Base-by-base conservation (phyloP, 495 filamentous ascomycete species). In the Wilcoxina mikolae region DNA sequence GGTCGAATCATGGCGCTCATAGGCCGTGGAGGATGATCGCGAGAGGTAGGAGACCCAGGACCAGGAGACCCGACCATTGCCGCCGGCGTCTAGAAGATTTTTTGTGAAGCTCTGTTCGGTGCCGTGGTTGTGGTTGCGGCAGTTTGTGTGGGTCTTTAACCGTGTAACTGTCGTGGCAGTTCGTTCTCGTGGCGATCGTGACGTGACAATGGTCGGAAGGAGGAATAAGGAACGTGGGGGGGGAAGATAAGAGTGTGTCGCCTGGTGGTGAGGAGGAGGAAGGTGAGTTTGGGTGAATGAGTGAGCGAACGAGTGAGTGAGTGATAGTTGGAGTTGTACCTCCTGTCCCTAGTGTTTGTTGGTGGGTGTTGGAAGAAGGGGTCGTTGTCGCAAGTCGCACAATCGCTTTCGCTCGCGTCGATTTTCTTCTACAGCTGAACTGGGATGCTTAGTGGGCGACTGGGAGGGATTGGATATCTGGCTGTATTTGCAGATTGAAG, bases 1-100 rank as follows among this genome's bases (percentile, higher is more conserved):
- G 87, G 77, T 43, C 85, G 80, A 66, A 93, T 81, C 71, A 94
- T 78, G 61, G 82, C 85, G 70, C 87, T 94, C 78, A 89, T 74
- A 38, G 89, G 88, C 65, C 89, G 81, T 65, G 76, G 75, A 49
- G 77, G 69, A 53, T 52, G 49, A 22, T 38, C 28, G 33, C 33
- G 33, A 10, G 29, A 7, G 5, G 31, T 38, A 4, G 49, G 49
- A 17, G 49, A 38, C 49, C 24, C 23, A 27, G 24, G 24, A 26
- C 29, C 49, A n/a, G 49, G 49, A 38, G 49, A 52, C 49, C 49
- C 49, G 26, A 52, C 49, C 49, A 52, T 52, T 39, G 49, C 49
- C 49, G 49, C 49, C 29, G 49, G 28, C n/a, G 49, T 38, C n/a
- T 22, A 20, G 27, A 10, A 12, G 24, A 5, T 31, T 50, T 50